Base-by-base conservation (phyloP, 2,329 filamentous ascomycete species). In the Dothidotthia symphoricarpi region DNA sequence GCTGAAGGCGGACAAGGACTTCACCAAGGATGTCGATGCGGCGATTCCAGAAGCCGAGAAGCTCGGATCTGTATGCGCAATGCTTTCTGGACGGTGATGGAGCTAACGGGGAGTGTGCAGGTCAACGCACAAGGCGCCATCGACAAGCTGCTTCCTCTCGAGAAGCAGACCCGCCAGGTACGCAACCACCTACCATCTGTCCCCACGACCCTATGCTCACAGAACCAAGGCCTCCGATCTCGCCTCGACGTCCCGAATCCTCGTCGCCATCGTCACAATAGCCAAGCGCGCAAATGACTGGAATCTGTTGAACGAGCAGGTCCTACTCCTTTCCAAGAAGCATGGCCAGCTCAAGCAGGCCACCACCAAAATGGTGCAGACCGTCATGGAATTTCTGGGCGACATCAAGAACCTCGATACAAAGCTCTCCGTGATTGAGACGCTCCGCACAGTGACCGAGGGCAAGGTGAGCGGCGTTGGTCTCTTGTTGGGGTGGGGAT, bases 331-430 rank as follows among this genome's bases (percentile, higher is more conserved):
- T 41, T 97, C 93, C 52, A 98, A 98, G 83, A 98, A 98, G 76
- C 93, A 98, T 86, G 88, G 90, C 59, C 93, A 98, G 75, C 89
- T 98, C 65, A 98, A 98, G 73, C 93, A 97, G 72, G 93, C 93
- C 63, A 93, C 90, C 61, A 97, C 93, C 59, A 93, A 91, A 76
- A 98, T 98, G 93, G 90, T 98, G 45, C 93, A 98, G 76, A 85
- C 84, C 31, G 89, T 95, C 47, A 95, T 98, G 83, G 78, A 75
- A 43, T 96, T 97, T 69, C 73, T 98, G 61, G 86, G 95, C 63
- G 81, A 86, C 31, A 89, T 89, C 15, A 89, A 93, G 24, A 85
- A 81, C 60, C 63, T 88, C 45, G 89, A 96, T 55, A 89, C 82
- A 24, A 98, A 97, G 74, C 76, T 98, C 40, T 85, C 87, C 15